phyloP scores from a whole-genome alignment of 345 rosid genomes.

The Rhodamnia argentea region DNA sequence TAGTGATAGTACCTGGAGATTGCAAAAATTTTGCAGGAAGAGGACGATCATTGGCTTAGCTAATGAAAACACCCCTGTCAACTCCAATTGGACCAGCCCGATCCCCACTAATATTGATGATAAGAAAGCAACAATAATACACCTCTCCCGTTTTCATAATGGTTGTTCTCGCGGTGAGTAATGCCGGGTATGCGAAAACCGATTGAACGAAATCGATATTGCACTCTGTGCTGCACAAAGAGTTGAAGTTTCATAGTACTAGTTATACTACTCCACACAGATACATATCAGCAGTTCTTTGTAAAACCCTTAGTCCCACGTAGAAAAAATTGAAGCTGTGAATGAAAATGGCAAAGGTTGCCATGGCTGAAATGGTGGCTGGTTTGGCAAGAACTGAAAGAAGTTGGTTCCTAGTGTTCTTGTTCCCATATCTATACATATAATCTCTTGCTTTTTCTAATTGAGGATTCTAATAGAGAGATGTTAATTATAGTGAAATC shows the following conservation, averaged over 20 bases:
- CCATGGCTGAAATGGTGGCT: not conserved
- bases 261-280: not conserved
- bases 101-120: conserved; percentile 2
- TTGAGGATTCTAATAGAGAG: too few species aligned
- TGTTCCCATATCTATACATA: not conserved
- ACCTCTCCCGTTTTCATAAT: not conserved
- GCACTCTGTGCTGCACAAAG: not conserved
- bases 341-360: not conserved
- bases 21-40: not conserved
- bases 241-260: not conserved
- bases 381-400: not conserved
- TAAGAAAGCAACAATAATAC: not conserved
- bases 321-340: not conserved
- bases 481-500: too few species aligned
- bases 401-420: not conserved
- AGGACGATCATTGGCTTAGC: conserved; percentile 1
- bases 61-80: not conserved
- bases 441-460: too few species aligned
- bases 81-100: conserved; percentile 10
- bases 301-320: not conserved
- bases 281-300: not conserved
- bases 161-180: not conserved
- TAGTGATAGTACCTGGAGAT: not conserved
- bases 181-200: not conserved
- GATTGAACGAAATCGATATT: not conserved